Evolutionary conservation across 176 grass and related monocot genomes (phyloP).

Genomic region (Triticum monococcum): DNA sequence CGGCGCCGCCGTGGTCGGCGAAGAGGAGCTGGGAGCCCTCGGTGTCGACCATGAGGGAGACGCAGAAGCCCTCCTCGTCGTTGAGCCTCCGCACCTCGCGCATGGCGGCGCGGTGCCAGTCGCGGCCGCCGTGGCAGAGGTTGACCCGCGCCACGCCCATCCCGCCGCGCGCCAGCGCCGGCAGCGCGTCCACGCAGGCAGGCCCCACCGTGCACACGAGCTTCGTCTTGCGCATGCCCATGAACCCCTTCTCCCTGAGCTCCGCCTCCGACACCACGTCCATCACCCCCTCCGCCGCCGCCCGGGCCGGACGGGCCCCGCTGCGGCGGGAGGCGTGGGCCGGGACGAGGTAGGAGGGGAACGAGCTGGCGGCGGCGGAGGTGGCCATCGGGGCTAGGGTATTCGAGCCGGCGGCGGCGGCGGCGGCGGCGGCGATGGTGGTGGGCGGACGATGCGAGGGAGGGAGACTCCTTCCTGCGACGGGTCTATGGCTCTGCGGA

Average conservation of each 20-base stretch:
- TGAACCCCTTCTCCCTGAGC: conserved; percentile 70
- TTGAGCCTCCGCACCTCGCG: conserved; percentile 53
- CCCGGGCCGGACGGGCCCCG: conserved; percentile 4
- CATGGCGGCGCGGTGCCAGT: conserved; percentile 57
- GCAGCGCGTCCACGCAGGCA: conserved; percentile 44
- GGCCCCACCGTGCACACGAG: conserved; percentile 70
- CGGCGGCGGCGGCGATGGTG: background rate
- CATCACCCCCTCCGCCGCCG: conserved; percentile 15
- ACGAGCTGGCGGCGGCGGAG: background rate
- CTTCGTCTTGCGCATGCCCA: conserved; percentile 67
- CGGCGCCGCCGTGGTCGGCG: conserved; percentile 49
- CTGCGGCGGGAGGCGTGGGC: background rate
- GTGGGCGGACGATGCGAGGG: conserved; percentile 37
- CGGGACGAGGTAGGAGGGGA: background rate
- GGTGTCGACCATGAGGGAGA: conserved; percentile 71
- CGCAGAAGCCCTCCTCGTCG: conserved; percentile 61
- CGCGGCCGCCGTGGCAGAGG: conserved; percentile 61
- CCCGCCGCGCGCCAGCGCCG: conserved; percentile 58
- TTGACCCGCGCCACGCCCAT: conserved; percentile 73
- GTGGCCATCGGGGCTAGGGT: conserved; percentile 19
- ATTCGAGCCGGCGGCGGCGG: background rate
- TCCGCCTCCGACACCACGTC: conserved; percentile 71
- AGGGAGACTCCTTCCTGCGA: background rate
- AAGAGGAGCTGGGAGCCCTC: conserved; percentile 66
- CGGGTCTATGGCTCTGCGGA: background rate